Percentiles rank a stretch among this genome's conserved stretches.
Evolutionary conservation across 176 grass and related monocot species (phyloP).

Genomic region (Leersia perrieri): DNA sequence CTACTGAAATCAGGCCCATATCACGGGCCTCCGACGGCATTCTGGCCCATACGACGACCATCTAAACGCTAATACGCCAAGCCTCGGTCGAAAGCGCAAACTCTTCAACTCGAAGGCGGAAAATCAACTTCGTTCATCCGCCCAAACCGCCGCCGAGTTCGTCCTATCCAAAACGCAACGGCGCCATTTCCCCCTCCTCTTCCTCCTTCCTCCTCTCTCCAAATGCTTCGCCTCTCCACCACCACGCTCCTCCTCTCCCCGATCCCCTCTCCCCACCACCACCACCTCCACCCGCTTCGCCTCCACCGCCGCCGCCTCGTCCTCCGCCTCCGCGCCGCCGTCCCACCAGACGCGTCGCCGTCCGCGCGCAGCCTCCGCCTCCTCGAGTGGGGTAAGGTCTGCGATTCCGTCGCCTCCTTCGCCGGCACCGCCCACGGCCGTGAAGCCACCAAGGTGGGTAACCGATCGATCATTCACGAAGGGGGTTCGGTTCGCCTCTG

Average conservation of each 20-base stretch:
- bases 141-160: background rate
- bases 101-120: background rate
- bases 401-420: conserved; percentile 58
- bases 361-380: conserved; percentile 60
- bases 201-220: background rate
- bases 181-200: background rate
- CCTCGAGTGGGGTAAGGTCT: conserved; percentile 71
- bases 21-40: too few species aligned
- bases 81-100: too few species aligned
- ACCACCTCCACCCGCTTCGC: background rate
- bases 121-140: background rate
- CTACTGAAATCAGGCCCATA: too few species aligned
- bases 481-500: conserved; percentile 4
- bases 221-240: conserved; percentile 41
- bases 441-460: conserved; percentile 60
- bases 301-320: conserved; percentile 4
- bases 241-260: background rate
- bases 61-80: too few species aligned
- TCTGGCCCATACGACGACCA: too few species aligned
- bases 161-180: background rate
- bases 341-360: conserved; percentile 4
- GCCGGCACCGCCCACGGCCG: conserved; percentile 61
- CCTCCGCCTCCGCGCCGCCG: conserved; percentile 2
- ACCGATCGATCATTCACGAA: too few species aligned
- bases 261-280: background rate